Conservation (phyloP, 805 yeast species). For the Ogataea zsoltii region DNA sequence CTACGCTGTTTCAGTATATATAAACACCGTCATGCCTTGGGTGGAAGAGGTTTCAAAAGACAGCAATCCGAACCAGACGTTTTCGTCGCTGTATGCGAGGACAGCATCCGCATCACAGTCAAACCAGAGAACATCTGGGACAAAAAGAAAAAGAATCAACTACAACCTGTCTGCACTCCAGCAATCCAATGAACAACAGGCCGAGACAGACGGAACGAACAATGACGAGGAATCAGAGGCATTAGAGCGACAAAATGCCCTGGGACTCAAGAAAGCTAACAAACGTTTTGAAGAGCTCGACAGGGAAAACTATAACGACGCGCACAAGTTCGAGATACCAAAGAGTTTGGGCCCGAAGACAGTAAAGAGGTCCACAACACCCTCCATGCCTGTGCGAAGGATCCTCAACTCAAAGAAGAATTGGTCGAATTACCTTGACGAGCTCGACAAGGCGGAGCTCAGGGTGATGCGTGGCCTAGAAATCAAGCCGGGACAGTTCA, state of each 20-base stretch:
- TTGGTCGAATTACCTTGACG: conserved; percentile 43
- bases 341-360: conserved; percentile 25
- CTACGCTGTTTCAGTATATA: too few species aligned
- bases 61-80: conserved; percentile 23
- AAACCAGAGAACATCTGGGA: conserved; percentile 11
- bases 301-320: conserved; percentile 45
- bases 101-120: conserved; percentile 10
- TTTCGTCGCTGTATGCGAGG: conserved; percentile 30
- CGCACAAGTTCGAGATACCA: conserved; percentile 40
- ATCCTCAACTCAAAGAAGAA: conserved; percentile 42
- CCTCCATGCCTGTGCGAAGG: conserved; percentile 39
- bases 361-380: conserved; percentile 20
- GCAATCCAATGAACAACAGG: conserved; percentile 33
- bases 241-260: conserved; percentile 24
- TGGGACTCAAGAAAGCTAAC: conserved; percentile 37
- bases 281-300: conserved; percentile 44
- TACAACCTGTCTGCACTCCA: conserved; percentile 33
- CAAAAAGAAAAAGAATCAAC: conserved; percentile 34
- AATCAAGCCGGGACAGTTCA: conserved; percentile 34
- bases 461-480: conserved; percentile 32
- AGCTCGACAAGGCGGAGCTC: conserved; percentile 39
- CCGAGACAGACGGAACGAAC: conserved; percentile 30
- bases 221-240: conserved; percentile 33
- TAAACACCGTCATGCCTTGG: conserved; percentile 22
- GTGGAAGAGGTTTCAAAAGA: conserved; percentile 34